phyloP scores from a whole-genome alignment of 2,329 filamentous ascomycete species.

The Botryotinia globosa region DNA sequence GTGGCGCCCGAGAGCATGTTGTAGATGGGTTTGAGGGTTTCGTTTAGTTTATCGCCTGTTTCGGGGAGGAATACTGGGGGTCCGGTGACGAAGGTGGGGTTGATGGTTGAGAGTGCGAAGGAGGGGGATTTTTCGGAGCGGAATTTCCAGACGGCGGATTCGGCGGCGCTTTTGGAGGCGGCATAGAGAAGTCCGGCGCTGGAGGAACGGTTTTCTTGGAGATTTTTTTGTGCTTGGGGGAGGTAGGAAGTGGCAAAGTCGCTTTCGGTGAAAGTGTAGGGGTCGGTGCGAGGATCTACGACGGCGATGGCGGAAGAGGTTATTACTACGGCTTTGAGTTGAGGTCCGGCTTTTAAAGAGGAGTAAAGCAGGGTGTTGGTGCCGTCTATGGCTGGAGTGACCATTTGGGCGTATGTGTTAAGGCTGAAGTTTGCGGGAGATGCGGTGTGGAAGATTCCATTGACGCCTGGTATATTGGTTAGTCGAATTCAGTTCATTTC shows the following conservation, averaged over 20 bases:
- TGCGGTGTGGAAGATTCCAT: constrained; percentile 38
- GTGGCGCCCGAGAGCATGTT: constrained; percentile 39
- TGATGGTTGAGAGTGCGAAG: constrained; percentile 43
- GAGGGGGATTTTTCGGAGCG: constrained; percentile 38
- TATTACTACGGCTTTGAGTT: constrained; percentile 44
- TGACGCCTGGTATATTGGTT: constrained; percentile 25
- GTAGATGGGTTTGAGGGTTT: constrained; percentile 39
- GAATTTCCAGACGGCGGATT: constrained; percentile 43
- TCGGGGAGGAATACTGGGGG: constrained; percentile 41
- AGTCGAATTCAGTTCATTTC: neutral
- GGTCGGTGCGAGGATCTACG: constrained; percentile 28
- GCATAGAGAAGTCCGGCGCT: constrained; percentile 36
- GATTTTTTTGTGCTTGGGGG: constrained; percentile 37
- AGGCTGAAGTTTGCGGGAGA: constrained; percentile 37
- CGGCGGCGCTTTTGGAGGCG: constrained; percentile 43
- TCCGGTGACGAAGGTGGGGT: constrained; percentile 45
- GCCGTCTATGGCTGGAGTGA: constrained; percentile 33
- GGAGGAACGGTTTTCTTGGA: constrained; percentile 28
- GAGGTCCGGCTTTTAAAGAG: constrained; percentile 37
- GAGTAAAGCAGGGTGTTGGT: constrained; percentile 34
- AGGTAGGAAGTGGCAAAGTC: constrained; percentile 38
- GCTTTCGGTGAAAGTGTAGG: constrained; percentile 32
- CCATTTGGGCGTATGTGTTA: constrained; percentile 35
- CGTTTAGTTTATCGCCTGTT: constrained; percentile 37
- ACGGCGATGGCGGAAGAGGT: constrained; percentile 40